Base-by-base conservation (phyloP, 805 yeast genomes). In the Metschnikowia amazonensis region DNA sequence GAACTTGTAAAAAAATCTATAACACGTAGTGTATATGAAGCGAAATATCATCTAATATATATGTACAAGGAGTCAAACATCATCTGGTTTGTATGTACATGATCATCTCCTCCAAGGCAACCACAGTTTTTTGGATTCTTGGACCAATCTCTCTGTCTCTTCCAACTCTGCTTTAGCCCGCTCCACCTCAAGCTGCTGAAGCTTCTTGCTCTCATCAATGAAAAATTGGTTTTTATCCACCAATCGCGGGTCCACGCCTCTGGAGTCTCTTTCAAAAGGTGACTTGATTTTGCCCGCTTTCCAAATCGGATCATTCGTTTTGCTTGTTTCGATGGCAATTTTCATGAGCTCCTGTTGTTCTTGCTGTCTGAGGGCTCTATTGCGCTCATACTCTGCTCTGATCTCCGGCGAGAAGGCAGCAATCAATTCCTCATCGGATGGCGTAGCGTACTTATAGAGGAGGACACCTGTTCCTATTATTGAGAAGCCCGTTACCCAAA, bases 291-390 rank as follows among this genome's bases (percentile, higher is more conserved):
- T 70, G 0, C 90, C 95, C 0, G 95, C 81, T 60, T 77, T 83
- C 95, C 95, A 86, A 40, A 86, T 80, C 0, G 95, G 95, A 45
- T 85, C 89, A 53, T 81, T 74, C 13, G 89, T 81, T 1, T 76
- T 72, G 2, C 88, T 65, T 0, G 94, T 85, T 50, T 75, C 59
- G 46, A 76, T 69, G 1, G 80, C 90, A 21, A 84, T 80, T 51
- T 77, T 78, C 77, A 84, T 84, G 50, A 86, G 62, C 57, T 79
- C 84, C 51, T 76, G 75, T 58, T 86, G 92, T 61, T 86, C 95
- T 47, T 73, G 69, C 55, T 76, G 76, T 60, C 92, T 76, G 23
- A 84, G 62, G 7, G 70, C 80, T 52, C 70, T 75, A 57, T 84
- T 82, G 44, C 73, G 68, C 54, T 84, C 89, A 62, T 86, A 88